phyloP scores from a whole-genome alignment of 1,284 basidiomycete species.

The Rhizopogon parksii region DNA sequence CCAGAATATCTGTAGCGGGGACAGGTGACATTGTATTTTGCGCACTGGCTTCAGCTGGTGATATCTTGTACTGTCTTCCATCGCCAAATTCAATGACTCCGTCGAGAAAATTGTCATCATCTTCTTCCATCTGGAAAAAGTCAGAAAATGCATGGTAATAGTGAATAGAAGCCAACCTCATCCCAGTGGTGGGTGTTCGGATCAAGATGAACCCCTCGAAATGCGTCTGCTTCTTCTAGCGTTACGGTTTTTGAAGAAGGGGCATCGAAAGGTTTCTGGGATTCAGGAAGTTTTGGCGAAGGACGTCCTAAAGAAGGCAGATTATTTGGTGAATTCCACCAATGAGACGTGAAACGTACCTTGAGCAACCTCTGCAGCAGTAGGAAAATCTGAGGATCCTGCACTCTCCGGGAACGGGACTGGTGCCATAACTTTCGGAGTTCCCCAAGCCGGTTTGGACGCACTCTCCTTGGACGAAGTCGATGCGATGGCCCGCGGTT shows the following conservation, averaged over 20 bases:
- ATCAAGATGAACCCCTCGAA: conserved; percentile 85
- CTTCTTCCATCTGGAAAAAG: conserved; percentile 68
- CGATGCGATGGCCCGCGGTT: conserved; percentile 40
- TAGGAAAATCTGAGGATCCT: conserved; percentile 71
- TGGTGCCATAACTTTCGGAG: conserved; percentile 35
- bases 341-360: conserved; percentile 36
- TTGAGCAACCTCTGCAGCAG: conserved; percentile 85
- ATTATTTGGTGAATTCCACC: conserved; percentile 2
- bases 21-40: conserved; percentile 16
- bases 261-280: conserved; percentile 33
- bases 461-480: conserved; percentile 33
- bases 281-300: conserved; percentile 30
- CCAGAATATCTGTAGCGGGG: conserved; percentile 9
- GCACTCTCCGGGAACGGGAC: conserved; percentile 34
- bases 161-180: conserved; percentile 55
- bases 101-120: conserved; percentile 84
- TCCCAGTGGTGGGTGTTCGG: conserved; percentile 95
- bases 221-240: conserved; percentile 79
- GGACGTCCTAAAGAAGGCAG: conserved; percentile 16
- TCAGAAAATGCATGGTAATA: conserved; percentile 8
- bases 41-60: conserved; percentile 35
- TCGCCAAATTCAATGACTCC: conserved; percentile 92
- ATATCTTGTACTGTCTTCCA: conserved; percentile 80
- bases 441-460: conserved; percentile 59
- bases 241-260: conserved; percentile 41